Base-by-base conservation (phyloP, 441 rosid genomes). In the Arabidopsis lyrata region DNA sequence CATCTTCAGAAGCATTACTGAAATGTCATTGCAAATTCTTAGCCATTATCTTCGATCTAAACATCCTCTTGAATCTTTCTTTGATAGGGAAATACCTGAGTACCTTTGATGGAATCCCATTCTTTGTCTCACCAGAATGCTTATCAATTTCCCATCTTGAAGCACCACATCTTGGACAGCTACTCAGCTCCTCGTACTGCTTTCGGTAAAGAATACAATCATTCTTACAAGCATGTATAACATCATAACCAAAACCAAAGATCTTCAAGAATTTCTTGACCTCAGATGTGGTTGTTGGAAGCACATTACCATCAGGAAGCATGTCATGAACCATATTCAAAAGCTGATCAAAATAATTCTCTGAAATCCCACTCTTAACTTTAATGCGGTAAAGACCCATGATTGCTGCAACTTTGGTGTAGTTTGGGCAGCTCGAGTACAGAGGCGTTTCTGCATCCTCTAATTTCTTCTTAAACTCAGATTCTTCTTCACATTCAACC, bases 261-360 rank as follows among this genome's bases (percentile, higher is more conserved):
- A 63, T 6, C 55, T 63, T 63, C 38, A 29, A 44, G 27, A 61
- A 63, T 8, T 44, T 63, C 67, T 63, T 63, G 2, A 63, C 45
- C 39, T n/a, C 67, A 22, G 3, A 3, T 41, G 35, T 61, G 0
- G 36, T 24, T 15, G 1, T 42, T 61, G 22, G 36, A 39, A 24
- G 27, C 27, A 24, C 27, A 24, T 24, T 24, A 24, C 27, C 27
- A 24, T 24, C 27, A 24, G 27, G 48, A 3, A 60, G 18, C 65
- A 60, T 60, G 48, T 60, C 65, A 39, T 60, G 48, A 12, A 59
- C 64, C 16, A 38, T 38, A 5, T 9, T 18, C n/a, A 59, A 20
- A 36, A 59, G 48, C 47, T 59, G 64, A 6, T 59, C 64, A 20
- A 59, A 59, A 15, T 4, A 38, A 11, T 59, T 59, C 31, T 59